phyloP scores from a whole-genome alignment of 2,329 filamentous ascomycete species.

The Cadophora malorum region DNA sequence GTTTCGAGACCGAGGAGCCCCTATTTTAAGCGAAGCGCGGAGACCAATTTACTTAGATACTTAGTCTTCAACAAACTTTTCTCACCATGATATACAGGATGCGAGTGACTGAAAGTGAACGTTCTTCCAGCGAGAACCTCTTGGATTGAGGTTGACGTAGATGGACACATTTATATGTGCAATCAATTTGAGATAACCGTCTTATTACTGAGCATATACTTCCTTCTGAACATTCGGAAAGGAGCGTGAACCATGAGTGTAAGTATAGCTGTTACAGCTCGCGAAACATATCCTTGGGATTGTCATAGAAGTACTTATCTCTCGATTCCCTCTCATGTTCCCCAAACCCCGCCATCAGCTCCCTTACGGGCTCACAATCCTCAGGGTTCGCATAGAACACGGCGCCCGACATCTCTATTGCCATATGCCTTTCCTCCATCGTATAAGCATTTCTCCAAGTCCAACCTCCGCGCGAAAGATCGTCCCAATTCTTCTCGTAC shows the following conservation, averaged over 20 bases:
- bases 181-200: background rate
- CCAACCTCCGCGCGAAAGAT: background rate
- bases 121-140: background rate
- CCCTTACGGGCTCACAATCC: constrained; percentile 26
- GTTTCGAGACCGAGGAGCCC: background rate
- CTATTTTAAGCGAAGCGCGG: background rate
- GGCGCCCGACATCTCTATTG: constrained; percentile 25
- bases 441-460: background rate
- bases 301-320: background rate
- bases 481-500: background rate
- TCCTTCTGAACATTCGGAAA: too few relatives aligned
- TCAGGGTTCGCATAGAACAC: constrained; percentile 26
- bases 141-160: background rate
- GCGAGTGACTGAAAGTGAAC: background rate
- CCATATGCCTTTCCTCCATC: constrained; percentile 29
- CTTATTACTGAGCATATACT: background rate
- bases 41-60: background rate
- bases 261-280: background rate
- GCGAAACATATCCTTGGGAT: background rate
- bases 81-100: background rate
- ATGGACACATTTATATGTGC: background rate
- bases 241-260: too few relatives aligned
- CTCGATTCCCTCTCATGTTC: constrained; percentile 12
- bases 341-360: constrained; percentile 27
- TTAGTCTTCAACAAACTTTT: background rate